Evolutionary conservation across 2,329 filamentous ascomycete genomes (phyloP), one percentile per base, ranked within the genome.

Genomic region (Fusarium nanum): DNA sequence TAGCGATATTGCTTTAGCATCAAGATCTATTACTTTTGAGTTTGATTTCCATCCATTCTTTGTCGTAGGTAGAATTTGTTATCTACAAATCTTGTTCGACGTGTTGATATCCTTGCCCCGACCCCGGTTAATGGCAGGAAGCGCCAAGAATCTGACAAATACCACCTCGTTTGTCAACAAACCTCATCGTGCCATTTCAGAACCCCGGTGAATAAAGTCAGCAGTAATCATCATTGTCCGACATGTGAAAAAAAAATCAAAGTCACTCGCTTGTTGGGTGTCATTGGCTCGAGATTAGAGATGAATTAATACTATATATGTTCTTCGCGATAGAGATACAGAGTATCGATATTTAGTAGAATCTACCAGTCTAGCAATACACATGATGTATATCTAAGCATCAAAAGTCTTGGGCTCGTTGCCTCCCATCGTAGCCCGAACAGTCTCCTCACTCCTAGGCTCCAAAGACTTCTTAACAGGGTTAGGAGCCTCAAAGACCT

Each of bases 381-480:
- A n/a, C n/a, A n/a, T n/a, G n/a, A n/a, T n/a, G n/a, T n/a, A n/a
- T n/a, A 6, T 23, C 27, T 53, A 67, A 5, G 48, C 64, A 10
- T 67, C 64, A 25, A 56, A 20, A 1, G 37, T 22, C 27, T 72
- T 72, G 0, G 47, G 27, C 7, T 56, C 60, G 1, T 53, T 49
- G 10, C 60, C 49, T 6, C 50, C 46, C 69, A 72, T 72, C 0
- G 70, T 61, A 0, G 69, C 69, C 42, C 65, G 60, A 5, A 72
- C 56, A 1, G 70, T 72, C 8, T 59, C 49, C 9, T 70, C 63
- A 5, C 41, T 70, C n/a, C 66, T 70, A 0, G 70, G 66, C 4
- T 72, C 62, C 40, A 72, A 13, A 1, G 70, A 72, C 47, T 72
- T 72, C 32, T 60, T 70, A 3, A 72, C 70, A 9, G 70, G 70